Evolutionary conservation across 2,329 filamentous ascomycete species (phyloP).

Genomic region (Rhinocladiella mackenziei): DNA sequence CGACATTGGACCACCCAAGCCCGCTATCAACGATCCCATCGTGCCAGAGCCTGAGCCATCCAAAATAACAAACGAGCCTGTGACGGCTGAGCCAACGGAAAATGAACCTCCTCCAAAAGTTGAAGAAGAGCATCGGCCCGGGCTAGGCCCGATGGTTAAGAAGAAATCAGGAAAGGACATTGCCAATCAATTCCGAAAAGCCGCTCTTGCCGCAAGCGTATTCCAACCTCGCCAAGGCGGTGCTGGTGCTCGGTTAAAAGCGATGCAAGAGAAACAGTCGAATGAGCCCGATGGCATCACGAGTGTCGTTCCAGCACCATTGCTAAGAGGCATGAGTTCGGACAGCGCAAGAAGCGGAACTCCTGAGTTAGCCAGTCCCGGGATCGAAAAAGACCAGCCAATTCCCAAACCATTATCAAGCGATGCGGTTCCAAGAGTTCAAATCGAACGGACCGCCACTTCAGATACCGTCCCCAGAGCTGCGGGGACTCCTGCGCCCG

Average conservation of each 20-base stretch:
- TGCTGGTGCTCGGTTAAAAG: constrained; percentile 72
- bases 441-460: constrained; percentile 37
- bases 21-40: constrained; percentile 4
- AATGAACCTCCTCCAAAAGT: constrained; percentile 46
- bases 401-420: constrained; percentile 32
- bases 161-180: constrained; percentile 70
- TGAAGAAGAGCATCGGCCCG: constrained; percentile 62
- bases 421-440: constrained; percentile 36
- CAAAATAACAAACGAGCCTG: constrained; percentile 13
- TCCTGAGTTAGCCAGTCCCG: constrained; percentile 30
- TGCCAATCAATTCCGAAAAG: constrained; percentile 73
- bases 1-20: constrained; percentile 5
- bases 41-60: constrained; percentile 7
- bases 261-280: constrained; percentile 52
- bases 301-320: constrained; percentile 76
- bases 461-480: constrained; percentile 31
- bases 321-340: constrained; percentile 40
- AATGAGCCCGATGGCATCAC: constrained; percentile 86
- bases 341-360: constrained; percentile 36
- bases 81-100: constrained; percentile 26
- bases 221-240: constrained; percentile 89
- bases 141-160: constrained; percentile 83
- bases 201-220: constrained; percentile 64
- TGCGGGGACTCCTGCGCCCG: constrained; percentile 9
- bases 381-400: constrained; percentile 31